Conservation (phyloP, 805 yeast species). For the Ogataea ramenticola region DNA sequence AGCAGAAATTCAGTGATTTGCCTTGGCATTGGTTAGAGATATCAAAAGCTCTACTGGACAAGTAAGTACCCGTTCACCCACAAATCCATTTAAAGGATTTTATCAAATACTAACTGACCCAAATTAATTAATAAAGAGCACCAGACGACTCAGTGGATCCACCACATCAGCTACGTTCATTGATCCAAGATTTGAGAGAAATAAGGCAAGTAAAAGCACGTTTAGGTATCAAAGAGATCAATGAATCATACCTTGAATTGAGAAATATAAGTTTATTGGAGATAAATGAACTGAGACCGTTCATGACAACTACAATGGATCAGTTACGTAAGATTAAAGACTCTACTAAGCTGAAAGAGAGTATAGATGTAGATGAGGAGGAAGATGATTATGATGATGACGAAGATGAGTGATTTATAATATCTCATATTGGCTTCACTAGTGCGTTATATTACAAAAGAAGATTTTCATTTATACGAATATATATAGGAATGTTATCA, state of each 20-base stretch:
- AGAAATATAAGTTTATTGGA: constrained; percentile 80
- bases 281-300: constrained; percentile 82
- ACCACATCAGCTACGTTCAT: constrained; percentile 58
- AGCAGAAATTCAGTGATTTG: constrained; percentile 55
- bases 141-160: constrained; percentile 74
- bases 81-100: too few relatives aligned
- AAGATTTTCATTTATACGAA: too few relatives aligned
- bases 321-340: constrained; percentile 54
- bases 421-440: too few relatives aligned
- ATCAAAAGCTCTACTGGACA: constrained; percentile 56
- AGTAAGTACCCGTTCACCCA: constrained; percentile 3
- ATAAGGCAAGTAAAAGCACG: constrained; percentile 73
- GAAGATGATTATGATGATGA: not conserved
- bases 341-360: not conserved
- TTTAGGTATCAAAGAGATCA: constrained; percentile 69
- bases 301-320: constrained; percentile 74
- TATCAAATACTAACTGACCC: too few relatives aligned
- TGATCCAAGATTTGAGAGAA: constrained; percentile 80
- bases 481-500: too few relatives aligned
- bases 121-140: constrained; percentile 33
- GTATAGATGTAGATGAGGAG: constrained; percentile 2
- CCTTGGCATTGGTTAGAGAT: constrained; percentile 91
- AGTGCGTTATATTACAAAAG: too few relatives aligned
- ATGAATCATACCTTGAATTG: constrained; percentile 75
- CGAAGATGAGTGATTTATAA: too few relatives aligned